These are phyloP conservation scores for Trichocomaceae sp. DNA, from an alignment of 2,329 filamentous ascomycete species.

Conservation along the genomic window DNA sequence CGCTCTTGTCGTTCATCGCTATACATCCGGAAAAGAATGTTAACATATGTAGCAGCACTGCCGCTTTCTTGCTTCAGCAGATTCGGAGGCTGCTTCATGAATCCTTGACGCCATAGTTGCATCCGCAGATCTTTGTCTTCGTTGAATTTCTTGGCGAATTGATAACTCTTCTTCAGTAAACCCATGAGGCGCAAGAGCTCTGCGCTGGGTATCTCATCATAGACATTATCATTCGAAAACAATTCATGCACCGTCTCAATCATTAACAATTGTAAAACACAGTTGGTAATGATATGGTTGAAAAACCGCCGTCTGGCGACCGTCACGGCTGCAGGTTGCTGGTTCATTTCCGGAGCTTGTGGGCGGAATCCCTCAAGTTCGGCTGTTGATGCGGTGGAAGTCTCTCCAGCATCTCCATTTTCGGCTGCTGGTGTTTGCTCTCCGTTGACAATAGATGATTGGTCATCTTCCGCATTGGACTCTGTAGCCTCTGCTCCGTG, in stretches of 20 bases:
- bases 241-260: slow-evolving; percentile 99
- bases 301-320: slow-evolving; percentile 91
- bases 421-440: slow-evolving; percentile 24
- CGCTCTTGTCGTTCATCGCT: slow-evolving; percentile 80
- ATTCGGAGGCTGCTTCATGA: slow-evolving; percentile 99
- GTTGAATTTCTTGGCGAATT: slow-evolving; percentile 96
- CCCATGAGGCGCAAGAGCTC: slow-evolving; percentile 90
- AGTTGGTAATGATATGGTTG: slow-evolving; percentile 98
- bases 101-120: slow-evolving; percentile 91
- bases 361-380: slow-evolving; percentile 83
- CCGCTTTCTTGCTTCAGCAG: slow-evolving; percentile 94
- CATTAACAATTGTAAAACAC: slow-evolving; percentile 95
- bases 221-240: slow-evolving; percentile 94
- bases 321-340: slow-evolving; percentile 86
- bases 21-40: slow-evolving; percentile 96
- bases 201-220: slow-evolving; percentile 80
- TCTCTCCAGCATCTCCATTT: slow-evolving; percentile 24
- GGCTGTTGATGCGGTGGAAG: slow-evolving; percentile 26
- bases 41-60: slow-evolving; percentile 87
- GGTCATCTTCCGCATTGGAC: slow-evolving; percentile 18
- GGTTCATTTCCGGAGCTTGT: slow-evolving; percentile 61
- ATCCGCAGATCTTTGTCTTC: slow-evolving; percentile 93
- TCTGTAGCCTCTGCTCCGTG: slow-evolving; percentile 20
- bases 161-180: slow-evolving; percentile 88
- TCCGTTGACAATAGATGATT: slow-evolving; percentile 25